Conservation (phyloP, 768 basidiomycete genomes). For the Nidula microcarpa region DNA sequence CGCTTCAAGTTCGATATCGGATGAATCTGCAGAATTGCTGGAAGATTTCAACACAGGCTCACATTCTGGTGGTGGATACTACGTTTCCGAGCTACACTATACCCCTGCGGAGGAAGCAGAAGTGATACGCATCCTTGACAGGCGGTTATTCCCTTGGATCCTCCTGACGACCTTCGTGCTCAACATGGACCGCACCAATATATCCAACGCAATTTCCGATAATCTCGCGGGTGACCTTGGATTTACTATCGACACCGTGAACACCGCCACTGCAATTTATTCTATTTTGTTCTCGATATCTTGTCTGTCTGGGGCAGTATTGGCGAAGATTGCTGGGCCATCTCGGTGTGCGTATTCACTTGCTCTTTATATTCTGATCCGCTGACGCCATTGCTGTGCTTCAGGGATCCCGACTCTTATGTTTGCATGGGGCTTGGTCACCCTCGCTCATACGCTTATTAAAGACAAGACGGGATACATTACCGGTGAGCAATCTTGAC, state of each 20-base stretch:
- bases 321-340: conserved; percentile 34
- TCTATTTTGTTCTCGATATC: conserved; percentile 28
- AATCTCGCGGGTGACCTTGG: conserved; percentile 32
- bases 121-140: conserved; percentile 20
- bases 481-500: conserved; percentile 13
- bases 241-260: conserved; percentile 34
- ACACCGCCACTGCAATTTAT: conserved; percentile 30
- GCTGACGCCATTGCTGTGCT: background rate
- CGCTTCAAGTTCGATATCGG: background rate
- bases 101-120: conserved; percentile 25
- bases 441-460: conserved; percentile 29
- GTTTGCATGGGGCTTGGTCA: conserved; percentile 36
- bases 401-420: conserved; percentile 34
- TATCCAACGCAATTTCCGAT: conserved; percentile 37
- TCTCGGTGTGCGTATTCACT: conserved; percentile 22
- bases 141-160: conserved; percentile 24
- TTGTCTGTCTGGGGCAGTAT: conserved; percentile 30
- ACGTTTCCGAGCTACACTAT: conserved; percentile 23
- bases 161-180: conserved; percentile 28
- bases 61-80: conserved; percentile 5
- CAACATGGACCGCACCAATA: conserved; percentile 40
- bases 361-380: background rate
- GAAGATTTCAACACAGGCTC: background rate
- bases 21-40: no score
- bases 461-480: conserved; percentile 31